These are phyloP conservation scores for Dissoconium aciculare DNA, from an alignment of 2,329 filamentous ascomycete species.

Conservation along the genomic window DNA sequence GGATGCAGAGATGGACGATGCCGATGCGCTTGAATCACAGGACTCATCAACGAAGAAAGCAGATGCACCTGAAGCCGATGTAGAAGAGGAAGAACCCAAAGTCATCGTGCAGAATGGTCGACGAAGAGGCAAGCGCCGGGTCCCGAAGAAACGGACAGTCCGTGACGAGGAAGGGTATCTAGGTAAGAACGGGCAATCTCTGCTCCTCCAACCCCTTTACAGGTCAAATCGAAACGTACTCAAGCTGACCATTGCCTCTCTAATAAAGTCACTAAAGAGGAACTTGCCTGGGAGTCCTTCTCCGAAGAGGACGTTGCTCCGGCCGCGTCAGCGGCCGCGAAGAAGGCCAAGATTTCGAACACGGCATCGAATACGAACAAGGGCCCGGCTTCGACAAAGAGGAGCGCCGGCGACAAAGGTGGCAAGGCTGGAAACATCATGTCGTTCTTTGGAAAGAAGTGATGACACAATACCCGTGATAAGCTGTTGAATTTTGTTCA, in stretches of 20 bases:
- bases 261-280: constrained; percentile 65
- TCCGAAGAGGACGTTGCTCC: constrained; percentile 62
- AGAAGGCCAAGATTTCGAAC: constrained; percentile 28
- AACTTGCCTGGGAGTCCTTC: constrained; percentile 78
- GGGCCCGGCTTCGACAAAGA: constrained; percentile 33
- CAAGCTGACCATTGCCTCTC: constrained; percentile 10
- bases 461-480: too few species aligned
- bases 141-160: constrained; percentile 76
- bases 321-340: constrained; percentile 39
- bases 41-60: constrained; percentile 42
- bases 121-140: constrained; percentile 58
- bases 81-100: constrained; percentile 28
- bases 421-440: constrained; percentile 77
- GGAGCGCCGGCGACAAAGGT: constrained; percentile 27
- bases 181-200: too few species aligned
- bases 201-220: constrained; percentile 9
- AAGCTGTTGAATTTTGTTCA: too few species aligned
- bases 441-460: constrained; percentile 79
- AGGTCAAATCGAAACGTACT: background rate
- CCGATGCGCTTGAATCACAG: constrained; percentile 34
- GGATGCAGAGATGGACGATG: constrained; percentile 6
- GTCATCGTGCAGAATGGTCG: constrained; percentile 47
- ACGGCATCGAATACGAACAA: constrained; percentile 33
- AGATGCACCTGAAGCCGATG: constrained; percentile 12
- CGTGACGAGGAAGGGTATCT: constrained; percentile 85